Evolutionary conservation across 148 eudicot species (phyloP), one percentile per base, ranked within the genome.

Genomic region (Camellia lanceoleosa): DNA sequence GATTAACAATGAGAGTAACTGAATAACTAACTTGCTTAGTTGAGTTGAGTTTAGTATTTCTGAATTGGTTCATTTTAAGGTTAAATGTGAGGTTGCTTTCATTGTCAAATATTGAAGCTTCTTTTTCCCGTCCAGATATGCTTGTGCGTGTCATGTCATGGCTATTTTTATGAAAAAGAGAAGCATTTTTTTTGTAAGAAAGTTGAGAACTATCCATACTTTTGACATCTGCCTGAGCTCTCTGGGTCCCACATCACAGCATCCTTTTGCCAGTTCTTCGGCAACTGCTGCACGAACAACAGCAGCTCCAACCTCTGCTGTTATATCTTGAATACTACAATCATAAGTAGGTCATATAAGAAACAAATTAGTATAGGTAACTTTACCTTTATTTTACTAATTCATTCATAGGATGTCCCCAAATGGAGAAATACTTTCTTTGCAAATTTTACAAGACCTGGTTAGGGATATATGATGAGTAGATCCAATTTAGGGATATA

Each of bases 221-320:
- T 90, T 85, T 71, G 99, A 92, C 99, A 96, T 93, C 76, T 80
- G 78, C 73, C 49, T 73, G 42, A 96, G 91, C 80, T 96, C 99
- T 83, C 60, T 91, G 9, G 90, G 80, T n/a, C 99, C 94, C 58
- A 92, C 89, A 4, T 91, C 95, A 74, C 92, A 89, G 61, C 86
- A 89, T 49, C 99, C 99, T 83, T 96, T 98, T 71, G 99, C 98
- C 62, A 96, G 84, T 47, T 88, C 92, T 81, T 90, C 97, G 44
- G 80, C 86, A 73, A 92, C 88, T 62, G 99, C 99, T 79, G 90
- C 89, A 71, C 82, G 90, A 75, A 93, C 5, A 67, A 96, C 97
- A 76, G 97, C 95, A 84, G 98, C 94, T 79, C 86, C 99, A 71
- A 96, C n/a, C n/a, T n/a, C n/a, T n/a, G n/a, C n/a, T n/a, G n/a